Evolutionary conservation across 495 filamentous ascomycete genomes (phyloP), one percentile per base, ranked within the genome.

Genomic region (Xylaria sp.): DNA sequence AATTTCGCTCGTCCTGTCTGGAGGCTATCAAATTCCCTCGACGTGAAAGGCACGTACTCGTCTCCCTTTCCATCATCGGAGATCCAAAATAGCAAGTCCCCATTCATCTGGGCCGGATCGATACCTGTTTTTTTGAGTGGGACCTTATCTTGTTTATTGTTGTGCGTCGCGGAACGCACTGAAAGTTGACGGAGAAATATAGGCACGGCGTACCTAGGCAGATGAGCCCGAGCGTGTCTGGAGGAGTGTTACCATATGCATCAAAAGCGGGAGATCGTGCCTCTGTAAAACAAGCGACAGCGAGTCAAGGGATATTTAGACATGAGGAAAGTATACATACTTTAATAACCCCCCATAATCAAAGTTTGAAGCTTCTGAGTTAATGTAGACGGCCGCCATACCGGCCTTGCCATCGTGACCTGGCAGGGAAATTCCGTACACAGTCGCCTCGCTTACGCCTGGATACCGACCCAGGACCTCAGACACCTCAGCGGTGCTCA

Each of bases 141-240:
- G 7, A 90, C 88, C 80, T 94, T 96, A 76, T 93, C 91, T 82
- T 94, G 92, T 82, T 96, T 96, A 76, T 94, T 90, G 78, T 94
- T 95, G 77, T 96, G 91, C 69, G 90, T 93, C 26, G 90, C 87
- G 41, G 85, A 86, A 46, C 87, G 82, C 58, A 82, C 84, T 52
- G 83, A 75, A 5, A 91, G 87, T 29, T 93, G 76, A 0, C 93
- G 83, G 33, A 95, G 72, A 77, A 96, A 95, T 4, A 93, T 76
- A 5, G 93, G 93, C 0, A 95, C 92, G 0, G 93, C 92, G 80
- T 94, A 95, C 63, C 84, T 84, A 1, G 93, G 93, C 31, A 95
- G 80, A 55, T 87, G 82, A 19, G 82, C 78, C 0, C 89, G 83
- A 5, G 85, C 81, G 72, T 89, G 82, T 66, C 82, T 87, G 29